These are phyloP conservation scores for Gentiana straminea DNA, from an alignment of 257 asterid species.

Conservation along the genomic window DNA sequence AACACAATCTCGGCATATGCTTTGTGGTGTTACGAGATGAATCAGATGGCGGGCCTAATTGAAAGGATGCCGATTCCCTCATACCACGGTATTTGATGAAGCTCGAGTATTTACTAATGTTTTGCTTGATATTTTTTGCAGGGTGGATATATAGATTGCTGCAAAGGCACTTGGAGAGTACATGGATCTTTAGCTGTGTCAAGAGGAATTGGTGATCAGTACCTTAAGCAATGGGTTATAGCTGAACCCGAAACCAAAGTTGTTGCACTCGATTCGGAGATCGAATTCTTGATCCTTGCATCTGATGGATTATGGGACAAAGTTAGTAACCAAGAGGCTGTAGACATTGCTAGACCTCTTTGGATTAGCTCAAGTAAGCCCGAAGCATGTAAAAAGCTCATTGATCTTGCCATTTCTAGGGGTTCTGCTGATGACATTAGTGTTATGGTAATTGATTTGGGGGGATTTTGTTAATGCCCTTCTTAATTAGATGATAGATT, in stretches of 20 bases:
- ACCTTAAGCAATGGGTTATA: constrained; percentile 74
- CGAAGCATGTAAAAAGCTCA: constrained; percentile 59
- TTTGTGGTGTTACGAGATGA: too few relatives aligned
- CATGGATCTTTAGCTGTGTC: constrained; percentile 85
- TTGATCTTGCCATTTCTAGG: constrained; percentile 56
- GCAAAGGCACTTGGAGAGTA: constrained; percentile 67
- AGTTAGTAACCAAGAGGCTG: constrained; percentile 81
- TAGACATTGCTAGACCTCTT: constrained; percentile 44
- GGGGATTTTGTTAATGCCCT: constrained; percentile 11
- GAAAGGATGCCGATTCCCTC: too few relatives aligned
- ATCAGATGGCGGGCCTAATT: too few relatives aligned
- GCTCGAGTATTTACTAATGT: constrained; percentile 12
- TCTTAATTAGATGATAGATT: too few relatives aligned
- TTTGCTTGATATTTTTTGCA: constrained; percentile 10
- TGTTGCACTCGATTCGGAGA: constrained; percentile 34
- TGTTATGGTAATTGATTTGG: constrained; percentile 50
- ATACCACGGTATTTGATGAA: not conserved
- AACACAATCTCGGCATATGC: too few relatives aligned
- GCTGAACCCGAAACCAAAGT: constrained; percentile 72
- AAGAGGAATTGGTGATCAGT: constrained; percentile 69
- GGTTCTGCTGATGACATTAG: constrained; percentile 73
- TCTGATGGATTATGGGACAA: constrained; percentile 96
- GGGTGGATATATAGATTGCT: constrained; percentile 79
- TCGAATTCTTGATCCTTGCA: constrained; percentile 82
- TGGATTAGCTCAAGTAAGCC: constrained; percentile 31